phyloP scores from a whole-genome alignment of 768 basidiomycete genomes.

The Pleurotus sapidus region DNA sequence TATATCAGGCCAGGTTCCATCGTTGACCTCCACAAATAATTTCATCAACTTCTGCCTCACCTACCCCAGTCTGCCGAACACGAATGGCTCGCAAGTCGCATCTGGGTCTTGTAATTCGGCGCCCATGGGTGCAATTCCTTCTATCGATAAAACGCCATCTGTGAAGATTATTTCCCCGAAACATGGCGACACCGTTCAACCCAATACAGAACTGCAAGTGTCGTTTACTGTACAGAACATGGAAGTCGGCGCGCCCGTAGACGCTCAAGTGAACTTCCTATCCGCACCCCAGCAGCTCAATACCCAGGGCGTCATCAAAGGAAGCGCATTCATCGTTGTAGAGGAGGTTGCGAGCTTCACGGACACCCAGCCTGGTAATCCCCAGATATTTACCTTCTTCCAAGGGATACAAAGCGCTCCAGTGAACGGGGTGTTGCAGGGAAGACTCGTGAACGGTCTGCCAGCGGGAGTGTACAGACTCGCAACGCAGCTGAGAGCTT shows the following conservation, averaged over 20 bases:
- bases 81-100: conserved; percentile 51
- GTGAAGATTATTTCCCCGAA: conserved; percentile 43
- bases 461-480: conserved; percentile 58
- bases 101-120: conserved; percentile 58
- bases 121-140: conserved; percentile 53
- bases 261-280: conserved; percentile 51
- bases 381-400: conserved; percentile 57
- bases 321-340: conserved; percentile 58
- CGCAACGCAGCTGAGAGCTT: conserved; percentile 51
- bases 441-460: conserved; percentile 51
- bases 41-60: conserved; percentile 57
- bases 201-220: conserved; percentile 48
- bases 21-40: conserved; percentile 56
- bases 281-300: conserved; percentile 57
- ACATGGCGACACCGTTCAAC: conserved; percentile 39
- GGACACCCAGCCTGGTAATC: conserved; percentile 45
- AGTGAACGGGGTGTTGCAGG: conserved; percentile 44
- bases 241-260: conserved; percentile 54
- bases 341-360: conserved; percentile 41
- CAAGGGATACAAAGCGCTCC: conserved; percentile 44
- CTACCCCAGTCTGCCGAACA: conserved; percentile 42
- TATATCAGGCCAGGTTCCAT: conserved; percentile 48
- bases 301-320: conserved; percentile 46
- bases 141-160: conserved; percentile 43
- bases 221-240: conserved; percentile 41